phyloP scores from a whole-genome alignment of 2,329 filamentous ascomycete species.

The Phialophora macrospora region DNA sequence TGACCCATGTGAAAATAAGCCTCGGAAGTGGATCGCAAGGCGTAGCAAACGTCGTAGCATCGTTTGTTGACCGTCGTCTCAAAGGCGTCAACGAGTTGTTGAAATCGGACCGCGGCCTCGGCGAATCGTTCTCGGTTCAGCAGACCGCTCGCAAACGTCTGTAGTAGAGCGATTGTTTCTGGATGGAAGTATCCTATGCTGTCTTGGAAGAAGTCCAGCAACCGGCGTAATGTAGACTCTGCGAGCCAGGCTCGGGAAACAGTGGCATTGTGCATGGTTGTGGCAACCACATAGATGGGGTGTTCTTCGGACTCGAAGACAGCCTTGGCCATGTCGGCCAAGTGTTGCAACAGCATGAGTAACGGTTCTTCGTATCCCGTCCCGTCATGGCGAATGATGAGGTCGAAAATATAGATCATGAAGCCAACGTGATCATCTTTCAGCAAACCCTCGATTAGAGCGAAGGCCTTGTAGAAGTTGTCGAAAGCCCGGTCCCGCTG shows the following conservation, averaged over 20 bases:
- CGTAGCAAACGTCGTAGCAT: slow-evolving; percentile 39
- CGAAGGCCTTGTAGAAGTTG: slow-evolving; percentile 37
- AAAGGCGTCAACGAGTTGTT: slow-evolving; percentile 38
- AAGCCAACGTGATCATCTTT: slow-evolving; percentile 39
- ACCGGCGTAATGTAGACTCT: slow-evolving; percentile 33
- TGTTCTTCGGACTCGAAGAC: slow-evolving; percentile 35
- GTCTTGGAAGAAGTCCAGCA: slow-evolving; percentile 40
- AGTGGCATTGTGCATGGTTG: slow-evolving; percentile 31
- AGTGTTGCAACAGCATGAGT: slow-evolving; percentile 36
- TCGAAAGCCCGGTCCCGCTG: slow-evolving; percentile 38
- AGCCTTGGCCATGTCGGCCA: slow-evolving; percentile 36
- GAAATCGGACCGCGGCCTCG: slow-evolving; percentile 38
- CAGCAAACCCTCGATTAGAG: slow-evolving; percentile 36
- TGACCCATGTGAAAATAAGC: slow-evolving; percentile 38
- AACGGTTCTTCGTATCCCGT: slow-evolving; percentile 39
- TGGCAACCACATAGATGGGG: slow-evolving; percentile 37
- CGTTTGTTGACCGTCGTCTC: slow-evolving; percentile 36
- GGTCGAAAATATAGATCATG: slow-evolving; percentile 40
- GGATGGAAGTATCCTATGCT: slow-evolving; percentile 40
- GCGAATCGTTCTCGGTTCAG: slow-evolving; percentile 37
- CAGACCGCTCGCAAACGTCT: slow-evolving; percentile 38
- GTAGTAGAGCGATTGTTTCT: slow-evolving; percentile 38
- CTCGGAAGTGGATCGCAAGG: slow-evolving; percentile 37
- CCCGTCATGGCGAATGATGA: slow-evolving; percentile 39
- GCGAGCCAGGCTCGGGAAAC: slow-evolving; percentile 36